These are phyloP conservation scores for Ensete glaucum DNA, from an alignment of 176 grass and related monocot species.

Conservation along the genomic window DNA sequence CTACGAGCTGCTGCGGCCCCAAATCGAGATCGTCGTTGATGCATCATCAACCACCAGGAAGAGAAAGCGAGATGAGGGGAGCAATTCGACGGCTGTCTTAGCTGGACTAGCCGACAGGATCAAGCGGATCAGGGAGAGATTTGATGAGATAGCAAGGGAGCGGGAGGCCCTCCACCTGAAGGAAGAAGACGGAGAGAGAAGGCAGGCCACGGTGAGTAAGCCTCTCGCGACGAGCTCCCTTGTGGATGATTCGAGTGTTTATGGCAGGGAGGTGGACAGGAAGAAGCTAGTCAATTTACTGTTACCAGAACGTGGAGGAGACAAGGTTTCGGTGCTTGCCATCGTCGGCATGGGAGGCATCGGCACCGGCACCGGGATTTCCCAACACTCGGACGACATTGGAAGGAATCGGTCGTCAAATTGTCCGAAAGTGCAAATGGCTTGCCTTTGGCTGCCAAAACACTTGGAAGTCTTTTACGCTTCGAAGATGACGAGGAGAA, in stretches of 20 bases:
- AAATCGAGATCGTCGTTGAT: neutral
- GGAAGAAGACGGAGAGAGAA: conserved; percentile 10
- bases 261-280: conserved; percentile 12
- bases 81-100: neutral
- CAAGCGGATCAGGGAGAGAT: conserved; percentile 2
- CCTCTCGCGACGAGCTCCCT: neutral
- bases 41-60: neutral
- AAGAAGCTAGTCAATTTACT: conserved; percentile 11
- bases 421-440: conserved; percentile 10
- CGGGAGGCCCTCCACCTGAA: conserved; percentile 1
- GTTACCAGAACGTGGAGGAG: neutral
- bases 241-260: conserved; percentile 5
- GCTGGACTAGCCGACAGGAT: neutral
- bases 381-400: neutral
- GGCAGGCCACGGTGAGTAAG: neutral
- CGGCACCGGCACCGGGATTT: neutral
- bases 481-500: neutral
- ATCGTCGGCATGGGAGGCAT: conserved; percentile 28
- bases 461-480: conserved; percentile 13
- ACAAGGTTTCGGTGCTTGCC: neutral
- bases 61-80: neutral
- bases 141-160: conserved; percentile 19
- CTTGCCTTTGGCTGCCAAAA: conserved; percentile 17
- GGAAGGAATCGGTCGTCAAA: conserved; percentile 1
- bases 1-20: conserved; percentile 6